Evolutionary conservation across 805 yeast genomes (phyloP), one percentile per base, ranked within the genome.

Genomic region (Metahyphopichia silvanorum): DNA sequence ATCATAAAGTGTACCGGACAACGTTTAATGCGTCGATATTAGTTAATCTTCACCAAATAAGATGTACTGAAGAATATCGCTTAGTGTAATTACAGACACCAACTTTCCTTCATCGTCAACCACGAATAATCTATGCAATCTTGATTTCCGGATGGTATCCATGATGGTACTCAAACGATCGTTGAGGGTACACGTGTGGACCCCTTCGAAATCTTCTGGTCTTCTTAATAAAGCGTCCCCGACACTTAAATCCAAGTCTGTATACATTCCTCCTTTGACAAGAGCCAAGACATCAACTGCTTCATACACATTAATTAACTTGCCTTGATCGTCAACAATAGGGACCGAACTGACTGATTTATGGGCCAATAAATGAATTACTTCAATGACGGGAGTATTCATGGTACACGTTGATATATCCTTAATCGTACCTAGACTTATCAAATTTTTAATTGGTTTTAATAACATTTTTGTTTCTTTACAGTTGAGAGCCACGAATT

Each of bases 151-250:
- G 38, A 93, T 87, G 21, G 95, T 89, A 55, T 89, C 96, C 79
- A 93, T 74, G 36, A 93, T 83, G 11, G 95, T 86, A 40, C 91
- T 82, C 37, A 93, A 66, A 42, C 89, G 74, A 56, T 93, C 99
- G 45, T 79, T 74, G 43, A 79, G 71, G 0, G 97, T 86, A 61
- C 98, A 93, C 0, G 98, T 93, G 60, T 88, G 86, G 10, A 93
- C 98, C 38, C 99, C 98, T 60, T 93, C 98, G 49, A 91, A 93
- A 55, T 93, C 97, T 46, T 89, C 96, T 4, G 95, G 81, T 53
- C 96, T 71, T 60, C 95, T 79, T 79, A 93, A 77, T 33, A 93
- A 67, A 0, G 98, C 98, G 58, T 93, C 97, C 3, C 98, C 99
- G 4, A 93, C 96, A 37, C 91, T 82, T 45, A 93, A 67, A 24